phyloP scores from a whole-genome alignment of 2,329 filamentous ascomycete genomes.

The Colletotrichum scovillei region DNA sequence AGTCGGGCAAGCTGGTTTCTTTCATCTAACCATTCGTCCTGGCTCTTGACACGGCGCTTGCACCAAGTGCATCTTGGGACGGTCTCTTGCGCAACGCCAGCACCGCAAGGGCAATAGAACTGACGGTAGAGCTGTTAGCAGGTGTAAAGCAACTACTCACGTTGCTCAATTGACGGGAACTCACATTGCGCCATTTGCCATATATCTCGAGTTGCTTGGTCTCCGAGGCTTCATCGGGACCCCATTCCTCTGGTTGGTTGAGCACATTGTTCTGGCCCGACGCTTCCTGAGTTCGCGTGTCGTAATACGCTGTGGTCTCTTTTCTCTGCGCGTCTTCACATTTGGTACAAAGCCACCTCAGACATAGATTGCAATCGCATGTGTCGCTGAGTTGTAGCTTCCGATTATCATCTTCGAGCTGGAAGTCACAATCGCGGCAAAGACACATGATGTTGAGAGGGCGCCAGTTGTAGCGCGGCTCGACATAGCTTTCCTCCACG shows the following conservation, averaged over 20 bases:
- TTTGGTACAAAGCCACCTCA: constrained; percentile 24
- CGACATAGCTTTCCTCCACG: constrained; percentile 19
- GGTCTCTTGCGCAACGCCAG: constrained; percentile 4
- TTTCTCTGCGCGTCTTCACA: neutral
- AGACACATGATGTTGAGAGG: constrained; percentile 28
- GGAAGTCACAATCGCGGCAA: constrained; percentile 20
- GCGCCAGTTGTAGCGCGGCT: constrained; percentile 2
- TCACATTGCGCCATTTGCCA: neutral
- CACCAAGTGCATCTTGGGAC: constrained; percentile 32
- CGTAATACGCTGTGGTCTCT: neutral
- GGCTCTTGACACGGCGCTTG: constrained; percentile 25
- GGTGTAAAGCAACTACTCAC: neutral
- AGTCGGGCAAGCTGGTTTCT: neutral
- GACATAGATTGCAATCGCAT: constrained; percentile 34
- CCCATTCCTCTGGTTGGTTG: neutral
- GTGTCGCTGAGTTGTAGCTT: constrained; percentile 16
- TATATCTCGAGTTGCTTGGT: neutral
- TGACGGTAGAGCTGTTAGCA: neutral
- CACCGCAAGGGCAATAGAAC: constrained; percentile 34
- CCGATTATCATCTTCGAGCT: constrained; percentile 7
- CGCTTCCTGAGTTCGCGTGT: constrained; percentile 6
- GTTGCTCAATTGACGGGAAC: neutral
- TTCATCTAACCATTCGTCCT: constrained; percentile 25
- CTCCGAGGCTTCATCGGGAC: neutral
- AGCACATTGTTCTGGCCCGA: neutral